Percentiles rank a stretch among this genome's conserved stretches.
phyloP scores from a whole-genome alignment of 1,284 basidiomycete genomes.

The Pseudozyma thailandica region DNA sequence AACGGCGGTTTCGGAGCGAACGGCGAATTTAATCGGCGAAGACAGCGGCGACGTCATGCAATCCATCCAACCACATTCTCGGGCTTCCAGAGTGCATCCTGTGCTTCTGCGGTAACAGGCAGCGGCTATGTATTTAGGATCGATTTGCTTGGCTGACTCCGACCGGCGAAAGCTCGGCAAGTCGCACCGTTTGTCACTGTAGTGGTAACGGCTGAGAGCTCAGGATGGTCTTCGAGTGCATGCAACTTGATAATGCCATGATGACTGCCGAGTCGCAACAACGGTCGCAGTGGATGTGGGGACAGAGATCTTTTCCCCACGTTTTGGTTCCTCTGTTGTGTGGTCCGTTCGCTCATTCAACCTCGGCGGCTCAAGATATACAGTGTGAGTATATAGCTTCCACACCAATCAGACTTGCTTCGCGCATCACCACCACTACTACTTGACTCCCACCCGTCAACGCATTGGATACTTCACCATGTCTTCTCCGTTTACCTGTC shows the following conservation, averaged over 20 bases:
- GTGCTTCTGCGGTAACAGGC: too few species aligned
- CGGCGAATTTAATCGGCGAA: neutral
- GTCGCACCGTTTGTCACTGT: too few species aligned
- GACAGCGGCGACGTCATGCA: neutral
- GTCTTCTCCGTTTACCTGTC: conserved; percentile 30
- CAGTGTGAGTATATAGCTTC: neutral
- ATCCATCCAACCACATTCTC: too few species aligned
- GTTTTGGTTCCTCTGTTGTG: neutral
- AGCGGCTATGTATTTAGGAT: conserved; percentile 6
- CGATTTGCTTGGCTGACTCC: too few species aligned
- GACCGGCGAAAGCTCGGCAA: too few species aligned
- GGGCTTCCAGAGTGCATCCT: too few species aligned
- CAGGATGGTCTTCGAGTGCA: too few species aligned
- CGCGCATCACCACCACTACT: neutral
- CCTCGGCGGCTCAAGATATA: neutral
- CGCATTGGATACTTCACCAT: conserved; percentile 1
- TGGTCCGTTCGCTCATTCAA: neutral
- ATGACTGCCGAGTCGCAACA: too few species aligned
- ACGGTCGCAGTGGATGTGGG: too few species aligned
- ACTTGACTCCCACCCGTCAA: neutral
- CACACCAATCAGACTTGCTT: neutral
- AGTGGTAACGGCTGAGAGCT: too few species aligned
- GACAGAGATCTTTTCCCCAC: neutral
- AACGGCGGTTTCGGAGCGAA: neutral
- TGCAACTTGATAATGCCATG: too few species aligned